Conservation (phyloP, 2,329 filamentous ascomycete species). For the Claviceps cyperi region DNA sequence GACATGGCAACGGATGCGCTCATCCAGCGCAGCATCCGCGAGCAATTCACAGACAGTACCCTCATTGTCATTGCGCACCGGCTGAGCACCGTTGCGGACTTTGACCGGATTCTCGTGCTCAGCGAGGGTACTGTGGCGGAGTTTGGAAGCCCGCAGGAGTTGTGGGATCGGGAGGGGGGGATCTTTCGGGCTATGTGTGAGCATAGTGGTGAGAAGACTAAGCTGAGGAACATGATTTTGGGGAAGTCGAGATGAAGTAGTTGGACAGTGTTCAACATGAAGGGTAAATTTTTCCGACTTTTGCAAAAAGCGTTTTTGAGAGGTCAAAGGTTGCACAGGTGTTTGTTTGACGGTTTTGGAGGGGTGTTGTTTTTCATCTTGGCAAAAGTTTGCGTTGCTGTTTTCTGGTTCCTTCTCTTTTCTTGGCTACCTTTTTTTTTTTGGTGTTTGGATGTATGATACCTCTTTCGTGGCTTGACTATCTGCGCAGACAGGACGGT, state of each 20-base stretch:
- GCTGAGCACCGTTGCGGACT: conserved; percentile 62
- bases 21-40: conserved; percentile 59
- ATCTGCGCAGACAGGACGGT: no score
- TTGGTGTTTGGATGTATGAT: no score
- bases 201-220: conserved; percentile 44
- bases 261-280: no score
- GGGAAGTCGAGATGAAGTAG: conserved; percentile 3
- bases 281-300: no score
- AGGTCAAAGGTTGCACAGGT: no score
- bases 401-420: no score
- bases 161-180: conserved; percentile 39
- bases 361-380: no score
- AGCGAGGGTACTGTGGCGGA: conserved; percentile 53
- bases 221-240: conserved; percentile 31
- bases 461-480: no score
- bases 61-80: conserved; percentile 64
- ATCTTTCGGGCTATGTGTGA: conserved; percentile 50
- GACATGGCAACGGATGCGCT: conserved; percentile 63
- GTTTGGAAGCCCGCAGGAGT: conserved; percentile 47
- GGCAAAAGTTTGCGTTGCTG: no score
- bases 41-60: conserved; percentile 55
- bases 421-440: no score
- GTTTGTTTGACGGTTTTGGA: no score
- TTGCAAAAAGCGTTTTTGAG: no score
- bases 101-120: conserved; percentile 59